Conservation (phyloP, 306 rosid species). For the Rubus parviflorus region DNA sequence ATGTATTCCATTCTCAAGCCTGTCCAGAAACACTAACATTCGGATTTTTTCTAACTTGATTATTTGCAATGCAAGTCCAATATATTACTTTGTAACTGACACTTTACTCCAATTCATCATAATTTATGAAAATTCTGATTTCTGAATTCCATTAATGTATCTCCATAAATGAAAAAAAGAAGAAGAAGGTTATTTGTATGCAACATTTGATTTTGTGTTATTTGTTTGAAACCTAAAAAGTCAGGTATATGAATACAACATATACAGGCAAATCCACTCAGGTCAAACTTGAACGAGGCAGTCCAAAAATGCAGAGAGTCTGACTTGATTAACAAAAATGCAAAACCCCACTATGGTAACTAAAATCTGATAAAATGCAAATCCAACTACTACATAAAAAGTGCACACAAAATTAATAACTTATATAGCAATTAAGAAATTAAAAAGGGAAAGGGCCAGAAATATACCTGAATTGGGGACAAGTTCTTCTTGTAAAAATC, state of each 20-base stretch:
- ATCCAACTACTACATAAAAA: too few species aligned
- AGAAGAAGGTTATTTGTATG: neutral
- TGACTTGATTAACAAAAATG: neutral
- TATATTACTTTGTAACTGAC: neutral
- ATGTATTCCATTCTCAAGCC: neutral
- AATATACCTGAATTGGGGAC: slow-evolving; percentile 58
- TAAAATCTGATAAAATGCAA: neutral
- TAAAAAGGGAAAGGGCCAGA: neutral
- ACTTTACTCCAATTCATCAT: neutral
- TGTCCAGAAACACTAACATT: too few species aligned
- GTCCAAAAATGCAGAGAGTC: neutral
- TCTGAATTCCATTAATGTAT: neutral
- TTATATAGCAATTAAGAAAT: too few species aligned
- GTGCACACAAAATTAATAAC: too few species aligned
- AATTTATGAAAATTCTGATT: too few species aligned
- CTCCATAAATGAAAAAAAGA: neutral
- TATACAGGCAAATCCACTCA: neutral
- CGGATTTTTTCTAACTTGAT: neutral
- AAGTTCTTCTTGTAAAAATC: slow-evolving; percentile 51
- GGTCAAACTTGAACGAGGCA: neutral
- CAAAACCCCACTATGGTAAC: neutral
- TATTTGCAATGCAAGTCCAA: too few species aligned
- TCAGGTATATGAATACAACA: neutral
- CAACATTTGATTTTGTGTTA: neutral
- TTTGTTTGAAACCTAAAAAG: neutral